These are phyloP conservation scores for Biscogniauxia sp. DNA, from an alignment of 2,329 filamentous ascomycete species.

Conservation along the genomic window DNA sequence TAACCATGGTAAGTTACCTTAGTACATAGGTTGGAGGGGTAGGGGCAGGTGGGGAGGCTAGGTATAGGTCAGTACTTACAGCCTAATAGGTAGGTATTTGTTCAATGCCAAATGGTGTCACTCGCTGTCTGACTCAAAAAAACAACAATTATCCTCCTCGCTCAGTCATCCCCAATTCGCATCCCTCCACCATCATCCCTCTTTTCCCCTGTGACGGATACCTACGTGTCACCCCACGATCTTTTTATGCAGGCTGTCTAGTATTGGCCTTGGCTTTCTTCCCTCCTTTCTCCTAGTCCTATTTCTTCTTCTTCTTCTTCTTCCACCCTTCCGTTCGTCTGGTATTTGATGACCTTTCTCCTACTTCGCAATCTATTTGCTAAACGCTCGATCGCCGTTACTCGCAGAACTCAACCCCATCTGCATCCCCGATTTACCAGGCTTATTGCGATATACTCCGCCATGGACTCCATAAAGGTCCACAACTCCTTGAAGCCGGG, in stretches of 20 bases:
- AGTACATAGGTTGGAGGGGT: no score
- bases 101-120: no score
- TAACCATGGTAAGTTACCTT: no score
- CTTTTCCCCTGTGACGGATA: conserved; percentile 15
- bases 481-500: conserved; percentile 77
- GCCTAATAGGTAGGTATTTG: no score
- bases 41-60: no score
- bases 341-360: conserved; percentile 35
- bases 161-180: no score
- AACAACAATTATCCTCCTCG: not conserved
- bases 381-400: conserved; percentile 29
- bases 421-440: conserved; percentile 13
- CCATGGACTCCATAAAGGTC: conserved; percentile 63
- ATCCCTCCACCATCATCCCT: not conserved
- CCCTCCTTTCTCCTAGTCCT: not conserved
- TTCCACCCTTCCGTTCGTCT: conserved; percentile 4
- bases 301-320: not conserved
- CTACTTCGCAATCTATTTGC: conserved; percentile 19
- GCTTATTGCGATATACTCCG: conserved; percentile 35
- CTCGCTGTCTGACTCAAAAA: not conserved
- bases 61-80: no score
- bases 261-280: no score
- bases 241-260: no score
- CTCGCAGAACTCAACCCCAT: conserved; percentile 26
- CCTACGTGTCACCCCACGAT: conserved; percentile 14